Evolutionary conservation across 495 filamentous ascomycete species (phyloP).

Genomic region (Bryoglossum gracile): DNA sequence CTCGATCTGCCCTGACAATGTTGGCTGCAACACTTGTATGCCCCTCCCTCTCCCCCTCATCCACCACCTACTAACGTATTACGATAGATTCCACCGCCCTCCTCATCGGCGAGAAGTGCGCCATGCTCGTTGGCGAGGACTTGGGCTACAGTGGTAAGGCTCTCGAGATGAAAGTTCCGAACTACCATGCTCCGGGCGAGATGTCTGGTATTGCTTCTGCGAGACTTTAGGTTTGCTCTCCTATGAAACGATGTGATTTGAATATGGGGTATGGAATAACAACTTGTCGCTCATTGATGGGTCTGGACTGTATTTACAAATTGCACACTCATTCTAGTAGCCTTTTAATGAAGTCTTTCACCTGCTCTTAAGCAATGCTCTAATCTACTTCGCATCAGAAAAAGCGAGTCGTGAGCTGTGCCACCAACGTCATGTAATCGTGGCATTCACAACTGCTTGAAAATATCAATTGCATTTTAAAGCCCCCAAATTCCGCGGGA

Average conservation of each 20-base stretch:
- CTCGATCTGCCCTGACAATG: constrained; percentile 75
- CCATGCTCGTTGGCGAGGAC: constrained; percentile 64
- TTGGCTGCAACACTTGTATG: constrained; percentile 69
- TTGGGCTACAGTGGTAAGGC: constrained; percentile 67
- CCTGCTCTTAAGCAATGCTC: too few relatives aligned
- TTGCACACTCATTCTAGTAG: too few relatives aligned
- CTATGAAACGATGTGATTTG: not conserved
- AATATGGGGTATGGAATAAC: not conserved
- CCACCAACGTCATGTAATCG: not conserved
- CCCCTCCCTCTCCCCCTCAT: not conserved
- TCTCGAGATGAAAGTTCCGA: constrained; percentile 63
- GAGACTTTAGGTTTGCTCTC: constrained; percentile 6
- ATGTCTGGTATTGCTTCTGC: constrained; percentile 11
- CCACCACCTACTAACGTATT: not conserved
- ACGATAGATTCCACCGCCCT: constrained; percentile 54
- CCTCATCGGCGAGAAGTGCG: constrained; percentile 78
- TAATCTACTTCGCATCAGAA: too few relatives aligned
- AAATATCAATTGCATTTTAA: not conserved
- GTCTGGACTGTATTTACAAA: too few relatives aligned
- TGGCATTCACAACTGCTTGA: not conserved
- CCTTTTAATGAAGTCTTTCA: too few relatives aligned
- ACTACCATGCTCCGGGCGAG: constrained; percentile 53
- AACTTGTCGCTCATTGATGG: not conserved
- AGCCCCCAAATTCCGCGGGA: too few relatives aligned
- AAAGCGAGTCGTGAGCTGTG: too few relatives aligned